These are phyloP conservation scores for Microcyclosporella mali DNA, from an alignment of 2,329 filamentous ascomycete genomes.

Conservation along the genomic window DNA sequence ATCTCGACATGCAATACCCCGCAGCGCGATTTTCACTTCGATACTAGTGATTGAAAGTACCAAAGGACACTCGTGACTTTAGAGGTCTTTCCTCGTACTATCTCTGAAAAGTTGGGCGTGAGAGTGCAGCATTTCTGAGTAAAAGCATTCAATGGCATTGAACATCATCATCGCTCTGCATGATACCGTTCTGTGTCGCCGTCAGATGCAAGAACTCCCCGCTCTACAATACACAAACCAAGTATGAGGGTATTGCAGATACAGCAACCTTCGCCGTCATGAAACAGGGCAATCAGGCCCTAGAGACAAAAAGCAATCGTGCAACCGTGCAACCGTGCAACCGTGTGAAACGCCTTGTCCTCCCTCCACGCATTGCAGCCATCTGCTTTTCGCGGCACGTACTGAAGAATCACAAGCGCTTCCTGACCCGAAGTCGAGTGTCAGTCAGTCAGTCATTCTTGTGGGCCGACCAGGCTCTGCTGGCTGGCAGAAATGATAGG, in stretches of 20 bases:
- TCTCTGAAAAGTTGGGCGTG: too few relatives aligned
- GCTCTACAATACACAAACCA: background rate
- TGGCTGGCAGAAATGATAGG: too few relatives aligned
- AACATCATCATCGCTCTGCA: background rate
- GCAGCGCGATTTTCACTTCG: too few relatives aligned
- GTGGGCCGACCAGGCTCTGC: background rate
- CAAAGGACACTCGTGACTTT: too few relatives aligned
- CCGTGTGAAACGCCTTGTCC: background rate
- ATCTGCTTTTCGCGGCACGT: background rate
- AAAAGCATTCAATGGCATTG: too few relatives aligned
- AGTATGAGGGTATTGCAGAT: constrained; percentile 1
- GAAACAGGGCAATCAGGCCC: background rate
- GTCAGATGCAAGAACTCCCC: background rate
- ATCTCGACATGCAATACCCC: too few relatives aligned
- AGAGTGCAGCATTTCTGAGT: too few relatives aligned
- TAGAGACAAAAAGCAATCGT: background rate
- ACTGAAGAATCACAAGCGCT: background rate
- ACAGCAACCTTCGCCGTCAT: background rate
- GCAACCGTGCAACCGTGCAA: background rate
- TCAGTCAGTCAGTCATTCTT: background rate
- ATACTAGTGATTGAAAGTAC: too few relatives aligned
- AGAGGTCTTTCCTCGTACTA: too few relatives aligned
- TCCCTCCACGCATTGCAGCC: too few relatives aligned
- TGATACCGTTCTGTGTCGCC: constrained; percentile 1
- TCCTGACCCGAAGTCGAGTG: background rate